Conservation (phyloP, 352 stramenopile genomes). For the Phytopythium aichiense region DNA sequence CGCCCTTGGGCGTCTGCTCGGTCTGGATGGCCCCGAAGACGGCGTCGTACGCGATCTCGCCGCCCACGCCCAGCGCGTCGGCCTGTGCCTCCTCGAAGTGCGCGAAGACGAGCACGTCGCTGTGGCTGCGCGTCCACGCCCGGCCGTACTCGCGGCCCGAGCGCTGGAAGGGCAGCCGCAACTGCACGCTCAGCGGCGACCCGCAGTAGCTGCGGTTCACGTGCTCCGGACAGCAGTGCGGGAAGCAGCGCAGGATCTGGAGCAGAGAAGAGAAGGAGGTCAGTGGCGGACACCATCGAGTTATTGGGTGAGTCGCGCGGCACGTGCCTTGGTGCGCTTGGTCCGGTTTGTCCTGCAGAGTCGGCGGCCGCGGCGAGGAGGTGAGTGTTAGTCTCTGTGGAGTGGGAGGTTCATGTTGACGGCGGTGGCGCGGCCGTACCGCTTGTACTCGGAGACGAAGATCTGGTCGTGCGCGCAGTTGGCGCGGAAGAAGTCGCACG, state of each 20-base stretch:
- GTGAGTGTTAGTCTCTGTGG: not conserved
- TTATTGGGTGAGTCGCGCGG: not conserved
- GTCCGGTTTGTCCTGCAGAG: conserved; percentile 38
- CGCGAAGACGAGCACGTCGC: conserved; percentile 35
- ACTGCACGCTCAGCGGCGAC: conserved; percentile 37
- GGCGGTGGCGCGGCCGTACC: conserved; percentile 19
- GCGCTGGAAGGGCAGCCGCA: conserved; percentile 15
- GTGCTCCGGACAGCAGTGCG: conserved; percentile 64
- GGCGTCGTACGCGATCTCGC: conserved; percentile 18
- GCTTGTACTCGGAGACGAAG: conserved; percentile 59
- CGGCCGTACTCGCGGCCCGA: not conserved
- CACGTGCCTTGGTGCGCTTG: conserved; percentile 36
- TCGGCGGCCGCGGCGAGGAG: not conserved
- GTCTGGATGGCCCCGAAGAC: conserved; percentile 45
- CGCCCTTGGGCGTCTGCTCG: conserved; percentile 55
- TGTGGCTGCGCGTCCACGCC: conserved; percentile 9
- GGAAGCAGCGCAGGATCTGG: conserved; percentile 69
- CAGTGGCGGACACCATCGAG: not conserved
- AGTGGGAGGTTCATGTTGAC: not conserved
- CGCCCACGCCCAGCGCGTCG: conserved; percentile 24
- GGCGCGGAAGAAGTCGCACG: conserved; percentile 37
- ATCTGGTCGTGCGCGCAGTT: conserved; percentile 35
- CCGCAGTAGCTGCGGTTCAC: conserved; percentile 71
- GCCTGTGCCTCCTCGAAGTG: conserved; percentile 48
- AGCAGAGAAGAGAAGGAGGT: not conserved